Base-by-base conservation (phyloP, 805 yeast species). In the Candida awuae region DNA sequence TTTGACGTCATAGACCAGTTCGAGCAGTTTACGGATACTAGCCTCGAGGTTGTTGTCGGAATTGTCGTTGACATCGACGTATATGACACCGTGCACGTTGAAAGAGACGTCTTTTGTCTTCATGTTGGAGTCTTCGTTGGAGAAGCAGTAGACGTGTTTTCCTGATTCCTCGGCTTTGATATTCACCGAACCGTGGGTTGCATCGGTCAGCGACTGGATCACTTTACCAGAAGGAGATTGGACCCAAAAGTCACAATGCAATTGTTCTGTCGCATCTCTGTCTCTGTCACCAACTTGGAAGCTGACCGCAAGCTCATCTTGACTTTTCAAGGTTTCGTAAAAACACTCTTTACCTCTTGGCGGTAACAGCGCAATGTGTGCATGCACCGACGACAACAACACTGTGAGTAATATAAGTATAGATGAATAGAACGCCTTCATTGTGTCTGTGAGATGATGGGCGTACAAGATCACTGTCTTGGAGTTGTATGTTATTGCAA, bases 281-380 rank as follows among this genome's bases (percentile, higher is more conserved):
- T 85, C 81, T 62, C 97, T 76, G 55, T 88, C 86, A 48, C 97
- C 97, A 37, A 84, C 94, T 65, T 90, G 98, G 74, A 81, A 90
- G 35, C 86, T 72, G 45, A 90, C 80, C 15, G 95, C 82, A 50
- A 90, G 67, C 60, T 83, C 86, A 63, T 90, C 98, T 50, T 84
- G 84, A 53, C 71, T 71, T 58, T 80, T 83, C 66, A 92, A 70
- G 42, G 71, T 71, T 58, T 92, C 97, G 53, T 71, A 86, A 63
- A 86, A 90, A 64, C 98, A 90, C 54, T 81, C 81, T 56, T 80
- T 81, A 20, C 94, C 92, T 52, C 80, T 70, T 14, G 96, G 77
- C 12, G 92, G 86, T 41, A 88, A 65, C 46, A 84, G 67, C 26
- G 85, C 90, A 52, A 84, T 85, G 60, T 86, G 95, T 1, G 94